Base-by-base conservation (phyloP, 2,329 filamentous ascomycete species). In the Neonectria magnoliae region DNA sequence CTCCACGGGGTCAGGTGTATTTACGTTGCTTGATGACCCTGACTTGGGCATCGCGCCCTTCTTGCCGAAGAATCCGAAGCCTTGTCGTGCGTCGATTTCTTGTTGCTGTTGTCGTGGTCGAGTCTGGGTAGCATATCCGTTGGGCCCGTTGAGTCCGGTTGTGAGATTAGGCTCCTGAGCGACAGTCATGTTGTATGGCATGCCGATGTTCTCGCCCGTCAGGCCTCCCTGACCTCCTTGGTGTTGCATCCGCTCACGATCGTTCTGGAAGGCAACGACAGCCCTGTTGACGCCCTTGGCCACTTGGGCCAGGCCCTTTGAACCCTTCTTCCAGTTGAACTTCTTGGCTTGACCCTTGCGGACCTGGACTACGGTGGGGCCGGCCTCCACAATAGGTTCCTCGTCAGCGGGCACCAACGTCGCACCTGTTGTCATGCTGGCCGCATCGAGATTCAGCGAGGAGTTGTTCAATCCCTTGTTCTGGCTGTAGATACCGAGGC, bases 261-360 rank as follows among this genome's bases (percentile, higher is more conserved):
- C 84, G 74, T 80, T 88, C 76, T 85, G 87, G 84, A 87, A 90
- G 58, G 91, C 91, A 54, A 90, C 91, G 64, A 98, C 97, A 6
- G 94, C 94, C 59, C 94, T 93, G 79, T 97, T 97, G 78, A 98
- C 90, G 57, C 94, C 94, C 82, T 98, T 98, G 66, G 92, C 92
- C 56, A 98, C 92, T 79, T 98, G 97, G 29, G 94, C 94, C 73
- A 98, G 91, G 60, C 93, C 94, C 80, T 97, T 95, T 42, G 93
- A 93, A 42, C 94, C 94, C 83, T 97, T 97, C 86, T 98, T 97
- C 94, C 96, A 98, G 81, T 97, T 97, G 81, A 98, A 98, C 79
- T 98, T 98, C 83, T 94, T 97, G 58, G 91, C 90, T 76, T 97
- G 94, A 31, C 92, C 94, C 81, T 98, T 98, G 73, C 94, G 90